phyloP scores from a whole-genome alignment of 345 rosid genomes.

The Kandelia obovata region DNA sequence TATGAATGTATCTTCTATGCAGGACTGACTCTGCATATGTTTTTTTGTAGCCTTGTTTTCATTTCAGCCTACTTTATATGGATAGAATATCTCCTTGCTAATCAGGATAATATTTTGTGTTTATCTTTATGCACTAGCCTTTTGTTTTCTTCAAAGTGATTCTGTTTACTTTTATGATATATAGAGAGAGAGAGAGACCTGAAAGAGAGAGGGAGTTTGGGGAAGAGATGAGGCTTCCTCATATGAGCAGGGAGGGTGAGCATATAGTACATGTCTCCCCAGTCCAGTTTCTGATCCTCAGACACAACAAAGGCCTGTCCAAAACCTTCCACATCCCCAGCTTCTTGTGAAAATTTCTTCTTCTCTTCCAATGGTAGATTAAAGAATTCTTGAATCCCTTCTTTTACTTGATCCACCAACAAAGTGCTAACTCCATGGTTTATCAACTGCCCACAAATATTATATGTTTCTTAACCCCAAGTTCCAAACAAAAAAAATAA shows the following conservation, averaged over 20 bases:
- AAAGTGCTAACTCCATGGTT: conserved; percentile 16
- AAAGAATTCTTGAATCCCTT: conserved; percentile 10
- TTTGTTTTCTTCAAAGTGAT: too few relatives aligned
- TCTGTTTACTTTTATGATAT: not conserved
- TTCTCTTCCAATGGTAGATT: conserved; percentile 10
- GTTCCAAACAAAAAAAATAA: too few relatives aligned
- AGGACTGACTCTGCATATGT: too few relatives aligned
- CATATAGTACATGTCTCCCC: conserved; percentile 11
- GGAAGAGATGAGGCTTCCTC: conserved; percentile 10
- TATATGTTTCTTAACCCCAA: too few relatives aligned
- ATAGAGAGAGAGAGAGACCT: conserved; percentile 1
- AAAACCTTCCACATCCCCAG: conserved; percentile 12
- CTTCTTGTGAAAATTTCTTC: conserved; percentile 5
- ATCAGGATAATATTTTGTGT: too few relatives aligned
- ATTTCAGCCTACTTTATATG: too few relatives aligned
- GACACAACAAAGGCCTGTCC: conserved; percentile 21
- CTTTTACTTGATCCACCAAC: conserved; percentile 6
- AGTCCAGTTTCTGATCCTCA: conserved; percentile 20
- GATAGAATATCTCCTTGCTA: too few relatives aligned
- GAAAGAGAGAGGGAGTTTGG: not conserved
- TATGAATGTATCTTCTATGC: too few relatives aligned
- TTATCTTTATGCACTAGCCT: too few relatives aligned
- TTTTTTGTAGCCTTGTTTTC: too few relatives aligned
- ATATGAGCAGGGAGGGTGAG: conserved; percentile 7
- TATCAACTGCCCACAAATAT: conserved; percentile 2